Conservation (phyloP, 176 grass and related monocot species). For the Zoysia pacifica region DNA sequence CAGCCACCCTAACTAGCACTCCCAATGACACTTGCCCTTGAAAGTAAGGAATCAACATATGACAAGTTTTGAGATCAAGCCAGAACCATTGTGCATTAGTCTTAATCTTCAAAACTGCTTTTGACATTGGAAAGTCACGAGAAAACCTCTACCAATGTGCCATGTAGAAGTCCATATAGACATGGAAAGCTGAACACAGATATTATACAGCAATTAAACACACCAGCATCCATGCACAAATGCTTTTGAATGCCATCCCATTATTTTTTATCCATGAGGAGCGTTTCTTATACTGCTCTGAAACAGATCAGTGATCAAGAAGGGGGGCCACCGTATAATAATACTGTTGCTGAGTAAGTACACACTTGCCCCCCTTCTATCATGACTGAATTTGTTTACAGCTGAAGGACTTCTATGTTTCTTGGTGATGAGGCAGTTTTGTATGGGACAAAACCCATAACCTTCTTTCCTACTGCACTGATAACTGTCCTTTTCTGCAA, state of each 20-base stretch:
- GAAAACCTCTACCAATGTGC: not conserved
- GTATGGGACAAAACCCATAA: conserved; percentile 28
- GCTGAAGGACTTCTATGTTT: conserved; percentile 15
- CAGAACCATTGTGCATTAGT: not conserved
- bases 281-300: conserved; percentile 24
- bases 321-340: conserved; percentile 76
- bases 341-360: conserved; percentile 69
- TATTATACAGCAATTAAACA: conserved; percentile 5
- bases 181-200: conserved; percentile 13
- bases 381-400: conserved; percentile 19
- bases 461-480: not conserved
- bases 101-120: not conserved
- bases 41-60: conserved; percentile 14
- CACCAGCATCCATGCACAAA: conserved; percentile 9
- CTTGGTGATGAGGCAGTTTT: conserved; percentile 12
- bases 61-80: conserved; percentile 1
- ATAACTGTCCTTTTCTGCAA: conserved; percentile 23
- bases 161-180: not conserved
- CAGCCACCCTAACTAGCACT: not conserved
- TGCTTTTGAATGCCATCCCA: conserved; percentile 12
- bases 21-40: not conserved
- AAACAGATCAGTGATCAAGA: conserved; percentile 71
- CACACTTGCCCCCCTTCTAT: conserved; percentile 25
- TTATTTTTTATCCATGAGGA: conserved; percentile 33
- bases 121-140: conserved; percentile 8